Percentiles rank a stretch among this genome's conserved stretches.
phyloP scores from a whole-genome alignment of 305 asterid species.

The Solanum chacoense region DNA sequence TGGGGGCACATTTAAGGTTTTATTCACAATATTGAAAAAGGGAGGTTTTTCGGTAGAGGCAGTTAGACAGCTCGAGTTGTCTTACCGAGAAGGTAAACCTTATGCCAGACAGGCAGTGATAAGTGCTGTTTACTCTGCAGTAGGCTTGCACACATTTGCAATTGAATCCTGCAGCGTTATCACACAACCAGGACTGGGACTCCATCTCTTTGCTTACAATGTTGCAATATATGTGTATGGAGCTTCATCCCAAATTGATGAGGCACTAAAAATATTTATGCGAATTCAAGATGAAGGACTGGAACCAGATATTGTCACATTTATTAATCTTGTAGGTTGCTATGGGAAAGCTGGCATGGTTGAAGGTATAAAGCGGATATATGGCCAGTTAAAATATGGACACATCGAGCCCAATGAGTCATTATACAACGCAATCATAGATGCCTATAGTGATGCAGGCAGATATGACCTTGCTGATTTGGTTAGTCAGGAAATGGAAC shows the following conservation, averaged over 20 bases:
- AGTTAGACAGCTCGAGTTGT: constrained; percentile 46
- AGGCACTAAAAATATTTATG: constrained; percentile 74
- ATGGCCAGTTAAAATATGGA: constrained; percentile 52
- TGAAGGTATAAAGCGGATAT: constrained; percentile 78
- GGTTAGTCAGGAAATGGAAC: constrained; percentile 64
- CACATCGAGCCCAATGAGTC: constrained; percentile 47
- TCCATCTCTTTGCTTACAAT: constrained; percentile 54
- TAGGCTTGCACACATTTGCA: constrained; percentile 61
- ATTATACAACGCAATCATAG: constrained; percentile 50
- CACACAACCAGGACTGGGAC: constrained; percentile 26
- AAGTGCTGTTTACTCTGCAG: constrained; percentile 49
- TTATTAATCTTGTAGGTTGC: constrained; percentile 58
- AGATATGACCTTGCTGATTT: constrained; percentile 70
- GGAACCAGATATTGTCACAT: constrained; percentile 67
- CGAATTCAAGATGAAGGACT: constrained; percentile 80
- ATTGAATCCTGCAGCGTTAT: constrained; percentile 55
- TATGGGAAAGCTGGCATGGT: constrained; percentile 82
- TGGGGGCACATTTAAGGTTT: constrained; percentile 54
- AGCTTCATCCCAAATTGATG: constrained; percentile 49
- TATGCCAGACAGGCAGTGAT: constrained; percentile 71
- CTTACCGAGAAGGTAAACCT: constrained; percentile 56
- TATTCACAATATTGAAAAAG: constrained; percentile 62
- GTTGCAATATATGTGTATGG: constrained; percentile 64
- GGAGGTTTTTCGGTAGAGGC: constrained; percentile 59
- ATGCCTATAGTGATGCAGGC: constrained; percentile 51